Evolutionary conservation across 139 green algal species (phyloP).

Genomic region (Chlorella sp.): DNA sequence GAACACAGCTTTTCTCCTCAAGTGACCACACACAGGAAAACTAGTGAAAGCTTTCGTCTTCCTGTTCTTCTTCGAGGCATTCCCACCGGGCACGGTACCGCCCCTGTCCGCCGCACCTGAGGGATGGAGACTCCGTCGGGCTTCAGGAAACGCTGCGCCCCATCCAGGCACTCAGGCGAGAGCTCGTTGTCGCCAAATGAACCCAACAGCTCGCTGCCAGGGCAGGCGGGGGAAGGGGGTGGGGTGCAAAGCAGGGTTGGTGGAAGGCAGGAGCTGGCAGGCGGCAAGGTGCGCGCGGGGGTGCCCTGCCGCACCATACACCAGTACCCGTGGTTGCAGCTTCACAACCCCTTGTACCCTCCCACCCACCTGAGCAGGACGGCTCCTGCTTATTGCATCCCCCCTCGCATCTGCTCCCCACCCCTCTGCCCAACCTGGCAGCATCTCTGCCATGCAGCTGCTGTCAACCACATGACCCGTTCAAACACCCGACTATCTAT

Average conservation of each 20-base stretch:
- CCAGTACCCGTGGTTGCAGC: neutral
- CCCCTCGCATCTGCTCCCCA: too few species aligned
- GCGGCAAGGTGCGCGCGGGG: too few species aligned
- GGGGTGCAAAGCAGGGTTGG: constrained; percentile 12
- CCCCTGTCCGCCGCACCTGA: neutral
- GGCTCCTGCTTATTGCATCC: neutral
- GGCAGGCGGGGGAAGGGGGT: neutral
- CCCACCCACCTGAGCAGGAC: neutral
- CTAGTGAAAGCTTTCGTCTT: too few species aligned
- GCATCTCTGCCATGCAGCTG: too few species aligned
- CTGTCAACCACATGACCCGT: neutral
- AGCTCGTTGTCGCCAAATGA: constrained; percentile 99
- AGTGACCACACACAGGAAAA: too few species aligned
- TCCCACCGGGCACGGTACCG: too few species aligned
- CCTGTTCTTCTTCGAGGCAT: too few species aligned
- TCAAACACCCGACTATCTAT: neutral
- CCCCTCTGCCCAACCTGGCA: neutral
- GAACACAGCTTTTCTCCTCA: too few species aligned
- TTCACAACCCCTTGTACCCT: neutral
- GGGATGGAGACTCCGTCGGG: constrained; percentile 85
- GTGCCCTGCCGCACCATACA: too few species aligned
- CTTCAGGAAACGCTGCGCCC: constrained; percentile 90
- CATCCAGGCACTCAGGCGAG: constrained; percentile 94
- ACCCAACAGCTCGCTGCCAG: constrained; percentile 87
- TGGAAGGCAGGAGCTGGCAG: constrained; percentile 13